Base-by-base conservation (phyloP, 805 yeast species). In the Naumovozyma baii region DNA sequence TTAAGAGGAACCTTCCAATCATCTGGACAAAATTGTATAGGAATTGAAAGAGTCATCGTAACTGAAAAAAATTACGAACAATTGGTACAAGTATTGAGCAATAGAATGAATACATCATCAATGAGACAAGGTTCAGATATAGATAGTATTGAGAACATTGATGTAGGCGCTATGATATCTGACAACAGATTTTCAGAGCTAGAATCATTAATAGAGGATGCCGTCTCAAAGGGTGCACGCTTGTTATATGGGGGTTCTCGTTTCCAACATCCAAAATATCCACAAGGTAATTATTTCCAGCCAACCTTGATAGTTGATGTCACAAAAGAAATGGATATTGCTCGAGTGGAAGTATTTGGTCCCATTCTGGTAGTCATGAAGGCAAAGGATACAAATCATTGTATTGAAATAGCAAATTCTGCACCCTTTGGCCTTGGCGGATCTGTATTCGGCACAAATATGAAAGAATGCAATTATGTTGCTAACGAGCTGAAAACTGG, bases 1-100 rank as follows among this genome's bases (percentile, higher is more conserved):
- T 73, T 92, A 81, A 73, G 99, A 55, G 99, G 98, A 28, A 81
- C 95, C 0, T 92, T 90, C 67, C 99, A 92, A 64, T 83, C 95
- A 39, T 83, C 95, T 0, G 99, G 99, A 10, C 99, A 92, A 64
- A 92, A 92, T 59, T 92, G 99, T 66, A 92, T 92, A 54, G 97
- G 99, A 30, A 83, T 92, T 39, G 99, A 92, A 64, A 72, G 98
- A 42, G 94, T 92, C 5, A 80, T 92, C 46, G 86, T 88, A 29
- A 70, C 85, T 34, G 83, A 82, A 4, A 66, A 67, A 32, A 74
- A 77, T 19, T 88, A 92, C 62, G 80, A 76, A 17, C 52, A 62
- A 33, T 62, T 92, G 32, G 79, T 80, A 1, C 62, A 64, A 0
- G 72, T 76, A 8, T 66, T 92, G 33, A 49, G 70, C 1, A 61